Evolutionary conservation across 441 rosid genomes (phyloP).

Genomic region (Pelargonium cotyledonis): DNA sequence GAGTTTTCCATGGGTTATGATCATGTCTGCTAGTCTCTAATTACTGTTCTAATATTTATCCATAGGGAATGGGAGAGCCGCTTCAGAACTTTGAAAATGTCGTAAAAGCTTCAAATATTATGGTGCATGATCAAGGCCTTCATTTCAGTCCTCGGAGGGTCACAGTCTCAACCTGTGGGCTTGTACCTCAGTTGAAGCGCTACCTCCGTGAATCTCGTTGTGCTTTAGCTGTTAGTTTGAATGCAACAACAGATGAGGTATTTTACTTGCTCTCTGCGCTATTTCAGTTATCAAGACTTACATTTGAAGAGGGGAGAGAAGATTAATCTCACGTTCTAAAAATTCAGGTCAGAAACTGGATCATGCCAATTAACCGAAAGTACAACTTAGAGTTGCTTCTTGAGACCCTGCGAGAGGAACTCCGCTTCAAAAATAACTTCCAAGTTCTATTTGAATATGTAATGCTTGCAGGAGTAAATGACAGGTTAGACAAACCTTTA

Average conservation of each 20-base stretch:
- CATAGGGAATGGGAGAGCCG: conserved; percentile 97
- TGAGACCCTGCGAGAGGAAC: conserved; percentile 66
- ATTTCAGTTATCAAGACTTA: background rate
- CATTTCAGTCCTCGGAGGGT: conserved; percentile 91
- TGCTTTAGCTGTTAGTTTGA: conserved; percentile 86
- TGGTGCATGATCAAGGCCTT: conserved; percentile 85
- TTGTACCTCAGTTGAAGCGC: conserved; percentile 75
- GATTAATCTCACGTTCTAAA: background rate
- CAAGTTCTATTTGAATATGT: conserved; percentile 86
- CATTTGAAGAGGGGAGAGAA: conserved; percentile 2
- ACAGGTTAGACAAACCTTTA: conserved; percentile 44
- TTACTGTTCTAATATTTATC: conserved; percentile 11
- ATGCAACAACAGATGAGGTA: conserved; percentile 95
- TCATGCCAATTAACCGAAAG: conserved; percentile 88
- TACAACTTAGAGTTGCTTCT: conserved; percentile 67
- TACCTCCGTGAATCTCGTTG: conserved; percentile 71
- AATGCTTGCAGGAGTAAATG: conserved; percentile 83
- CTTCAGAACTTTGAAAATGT: conserved; percentile 77
- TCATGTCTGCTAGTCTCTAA: background rate
- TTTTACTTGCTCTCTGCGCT: conserved; percentile 9
- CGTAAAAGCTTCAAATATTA: conserved; percentile 67
- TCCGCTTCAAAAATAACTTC: conserved; percentile 46
- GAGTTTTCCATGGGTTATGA: background rate
- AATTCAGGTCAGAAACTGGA: conserved; percentile 80
- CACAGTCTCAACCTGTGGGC: conserved; percentile 83